Evolutionary conservation across 345 rosid genomes (phyloP), one percentile per base, ranked within the genome.

Genomic region (Eucalyptus shirleyi): DNA sequence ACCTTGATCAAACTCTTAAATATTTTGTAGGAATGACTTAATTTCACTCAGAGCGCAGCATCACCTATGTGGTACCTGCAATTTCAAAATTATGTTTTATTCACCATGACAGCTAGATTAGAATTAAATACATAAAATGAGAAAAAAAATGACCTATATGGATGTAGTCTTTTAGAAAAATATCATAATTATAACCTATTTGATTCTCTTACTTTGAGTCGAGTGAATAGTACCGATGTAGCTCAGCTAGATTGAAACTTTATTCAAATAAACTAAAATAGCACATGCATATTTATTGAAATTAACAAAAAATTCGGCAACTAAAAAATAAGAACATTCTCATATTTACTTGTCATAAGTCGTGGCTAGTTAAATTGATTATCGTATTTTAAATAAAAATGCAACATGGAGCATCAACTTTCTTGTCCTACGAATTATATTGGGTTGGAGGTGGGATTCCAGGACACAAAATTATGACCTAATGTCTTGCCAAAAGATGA

Each of bases 211-310:
- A 16, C 42, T 23, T 40, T 3, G 0, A 77, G 83, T 21, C 3
- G 28, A 21, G 47, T 0, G 9, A 40, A 7, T 3, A 77, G 1
- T 77, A 12, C 2, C 1, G 28, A 37, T 0, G 2, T 9, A 12
- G 9, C 17, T 12, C 2, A 1, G 6, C 21, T 40, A 21, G 9
- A 77, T 77, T 40, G 85, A 77, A 40, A 77, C 47, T 21, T 21
- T 11, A 21, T 40, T 77, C 8, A 21, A 77, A 37, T 30, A 37
- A 77, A 37, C 47, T 77, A 37, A 11, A 21, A 34, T 17, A 7
- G 24, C 47, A 19, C 83, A 37, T 37, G 47, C 28, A 37, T 37
- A 77, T 77, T 44, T 19, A 77, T 77, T 37, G 83, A 77, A 37
- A 37, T 42, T 77, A 4, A n/a, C 11, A 16, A n/a, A 12, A 62